phyloP scores from a whole-genome alignment of 2,329 filamentous ascomycete genomes.

The Pseudogymnoascus sp. region DNA sequence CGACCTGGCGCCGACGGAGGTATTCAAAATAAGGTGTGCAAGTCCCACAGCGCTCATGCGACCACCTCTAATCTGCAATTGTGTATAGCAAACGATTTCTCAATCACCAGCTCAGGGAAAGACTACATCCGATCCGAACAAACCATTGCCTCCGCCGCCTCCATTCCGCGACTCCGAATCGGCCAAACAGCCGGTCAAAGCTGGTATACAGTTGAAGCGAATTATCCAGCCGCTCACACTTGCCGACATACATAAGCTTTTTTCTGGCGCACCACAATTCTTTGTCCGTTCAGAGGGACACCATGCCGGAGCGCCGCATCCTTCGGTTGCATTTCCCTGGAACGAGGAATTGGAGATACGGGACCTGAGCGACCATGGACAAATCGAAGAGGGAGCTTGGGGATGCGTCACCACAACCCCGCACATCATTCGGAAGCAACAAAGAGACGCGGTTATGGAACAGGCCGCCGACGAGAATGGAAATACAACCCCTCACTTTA shows the following conservation, averaged over 20 bases:
- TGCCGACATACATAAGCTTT: slow-evolving; percentile 57
- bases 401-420: slow-evolving; percentile 53
- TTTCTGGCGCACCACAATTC: slow-evolving; percentile 68
- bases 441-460: slow-evolving; percentile 34
- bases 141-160: slow-evolving; percentile 48
- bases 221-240: slow-evolving; percentile 53
- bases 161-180: slow-evolving; percentile 32
- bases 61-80: background rate
- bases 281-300: slow-evolving; percentile 52
- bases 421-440: slow-evolving; percentile 46
- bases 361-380: slow-evolving; percentile 55
- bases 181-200: slow-evolving; percentile 23
- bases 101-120: background rate
- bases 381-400: slow-evolving; percentile 56
- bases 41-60: background rate
- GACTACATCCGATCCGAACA: slow-evolving; percentile 38
- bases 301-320: slow-evolving; percentile 50
- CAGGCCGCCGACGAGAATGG: slow-evolving; percentile 16
- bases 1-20: background rate
- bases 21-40: background rate
- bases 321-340: slow-evolving; percentile 59
- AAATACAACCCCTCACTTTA: slow-evolving; percentile 23
- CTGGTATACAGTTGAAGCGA: slow-evolving; percentile 41
- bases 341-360: slow-evolving; percentile 52
- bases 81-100: background rate